A percentile compares a stretch with the other conserved stretches of the same genome.
phyloP scores from a whole-genome alignment of 2,329 filamentous ascomycete species.

The Diplodia intermedia region DNA sequence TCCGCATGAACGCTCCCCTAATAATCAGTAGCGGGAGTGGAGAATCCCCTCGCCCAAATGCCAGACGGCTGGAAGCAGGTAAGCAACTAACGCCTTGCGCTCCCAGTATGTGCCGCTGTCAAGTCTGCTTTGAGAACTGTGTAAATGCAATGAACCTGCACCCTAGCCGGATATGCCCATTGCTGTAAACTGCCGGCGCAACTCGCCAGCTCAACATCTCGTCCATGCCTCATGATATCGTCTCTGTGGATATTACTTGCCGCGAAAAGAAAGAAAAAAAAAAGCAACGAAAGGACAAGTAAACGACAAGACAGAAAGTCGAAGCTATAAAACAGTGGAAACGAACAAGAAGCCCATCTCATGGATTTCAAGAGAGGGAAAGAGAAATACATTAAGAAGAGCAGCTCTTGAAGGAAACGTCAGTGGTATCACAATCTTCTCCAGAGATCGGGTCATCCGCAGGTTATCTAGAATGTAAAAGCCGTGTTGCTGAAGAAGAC shows the following conservation, averaged over 20 bases:
- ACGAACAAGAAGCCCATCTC: not conserved
- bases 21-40: slow-evolving; percentile 6
- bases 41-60: not conserved
- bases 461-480: slow-evolving; percentile 18
- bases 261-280: not conserved
- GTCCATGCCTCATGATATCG: slow-evolving; percentile 25
- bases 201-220: slow-evolving; percentile 4
- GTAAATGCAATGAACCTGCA: slow-evolving; percentile 10
- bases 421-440: slow-evolving; percentile 24
- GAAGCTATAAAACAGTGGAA: not conserved
- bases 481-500: slow-evolving; percentile 31
- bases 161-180: slow-evolving; percentile 4
- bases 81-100: slow-evolving; percentile 21
- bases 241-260: slow-evolving; percentile 19
- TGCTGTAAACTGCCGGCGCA: slow-evolving; percentile 6
- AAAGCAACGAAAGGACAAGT: not conserved
- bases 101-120: slow-evolving; percentile 18
- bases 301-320: not conserved
- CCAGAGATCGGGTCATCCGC: not conserved
- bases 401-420: not conserved
- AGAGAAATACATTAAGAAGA: not conserved
- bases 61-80: slow-evolving; percentile 16
- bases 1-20: not conserved
- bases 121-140: not conserved
- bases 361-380: not conserved